Percentiles rank a stretch among this genome's conserved stretches.
phyloP scores from a whole-genome alignment of 2,329 filamentous ascomycete species.

The Septoria linicola region DNA sequence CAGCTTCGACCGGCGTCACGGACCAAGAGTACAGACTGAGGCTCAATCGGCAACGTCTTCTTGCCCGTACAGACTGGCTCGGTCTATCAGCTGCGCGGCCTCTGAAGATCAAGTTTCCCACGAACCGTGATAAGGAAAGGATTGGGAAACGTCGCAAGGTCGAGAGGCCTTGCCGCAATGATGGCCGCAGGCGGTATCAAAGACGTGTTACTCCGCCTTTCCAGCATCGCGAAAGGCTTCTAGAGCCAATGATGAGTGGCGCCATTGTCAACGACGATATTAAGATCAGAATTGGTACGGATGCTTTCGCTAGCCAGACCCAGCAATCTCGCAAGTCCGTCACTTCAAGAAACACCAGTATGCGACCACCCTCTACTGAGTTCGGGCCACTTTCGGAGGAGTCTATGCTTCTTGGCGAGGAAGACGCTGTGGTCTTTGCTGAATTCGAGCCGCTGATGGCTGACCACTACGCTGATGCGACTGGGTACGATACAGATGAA shows the following conservation, averaged over 20 bases:
- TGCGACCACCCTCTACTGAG: constrained; percentile 28
- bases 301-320: constrained; percentile 35
- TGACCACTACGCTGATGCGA: not conserved
- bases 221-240: constrained; percentile 17
- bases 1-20: not conserved
- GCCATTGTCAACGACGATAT: constrained; percentile 28
- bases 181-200: constrained; percentile 15
- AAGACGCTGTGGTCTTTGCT: constrained; percentile 15
- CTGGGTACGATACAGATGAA: not conserved
- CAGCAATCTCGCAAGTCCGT: constrained; percentile 23
- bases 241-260: constrained; percentile 30
- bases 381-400: constrained; percentile 33
- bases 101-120: constrained; percentile 29
- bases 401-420: constrained; percentile 35
- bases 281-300: constrained; percentile 35
- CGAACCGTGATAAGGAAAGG: constrained; percentile 23
- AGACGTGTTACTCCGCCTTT: constrained; percentile 25
- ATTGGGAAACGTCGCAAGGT: constrained; percentile 36
- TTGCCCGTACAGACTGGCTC: constrained; percentile 36
- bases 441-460: not conserved
- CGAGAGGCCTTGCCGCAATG: constrained; percentile 10
- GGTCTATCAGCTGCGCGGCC: constrained; percentile 31
- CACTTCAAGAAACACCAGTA: constrained; percentile 24
- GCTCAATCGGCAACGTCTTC: constrained; percentile 25
- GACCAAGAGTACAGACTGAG: not conserved